Base-by-base conservation (phyloP, 1,139 yeast species). In the Kurtzmaniella quercitrusa region DNA sequence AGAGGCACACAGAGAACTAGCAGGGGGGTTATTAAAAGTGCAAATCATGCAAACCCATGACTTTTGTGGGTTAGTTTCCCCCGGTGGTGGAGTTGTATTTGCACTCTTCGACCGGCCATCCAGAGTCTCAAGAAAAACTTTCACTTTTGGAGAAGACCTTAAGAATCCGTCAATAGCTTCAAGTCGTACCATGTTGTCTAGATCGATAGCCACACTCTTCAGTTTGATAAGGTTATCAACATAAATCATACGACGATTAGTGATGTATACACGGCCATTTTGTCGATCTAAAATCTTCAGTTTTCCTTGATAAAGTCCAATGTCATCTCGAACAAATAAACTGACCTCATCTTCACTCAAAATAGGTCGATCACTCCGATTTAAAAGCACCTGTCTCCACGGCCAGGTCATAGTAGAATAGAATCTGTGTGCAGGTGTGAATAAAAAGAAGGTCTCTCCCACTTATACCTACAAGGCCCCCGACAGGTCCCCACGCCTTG, bases 21-120 rank as follows among this genome's bases (percentile, higher is more conserved):
- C 56, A 3, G 79, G 58, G 21, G 68, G 68, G 56, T 89, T 89
- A 20, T 82, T 72, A 52, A 74, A 84, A 36, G 82, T 82, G 59
- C 98, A 91, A 3, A 91, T 89, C 11, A 86, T 83, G 59, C 98
- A 91, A 1, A 77, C 74, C 97, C 97, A 91, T 42, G 20, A 33
- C 8, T 14, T 26, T 9, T 26, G 14, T 5, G 15, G 34, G 5
- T 14, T 14, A 3, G 12, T 5, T 26, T 5, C 17, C 15, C 16
- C 20, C 16, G 16, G 15, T 33, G 23, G n/a, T 16, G 34, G 30
- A 17, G 38, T 14, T 6, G 3, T 21, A 22, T 15, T 15, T n/a
- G 15, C 36, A 14, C 33, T 26, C 7, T 26, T 36, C 11, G 38
- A 5, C 15, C n/a, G 36, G 12, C 19, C 30, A 8, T 12, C 16